Base-by-base conservation (phyloP, 2,329 filamentous ascomycete genomes). In the Phyllosticta capitalensis region DNA sequence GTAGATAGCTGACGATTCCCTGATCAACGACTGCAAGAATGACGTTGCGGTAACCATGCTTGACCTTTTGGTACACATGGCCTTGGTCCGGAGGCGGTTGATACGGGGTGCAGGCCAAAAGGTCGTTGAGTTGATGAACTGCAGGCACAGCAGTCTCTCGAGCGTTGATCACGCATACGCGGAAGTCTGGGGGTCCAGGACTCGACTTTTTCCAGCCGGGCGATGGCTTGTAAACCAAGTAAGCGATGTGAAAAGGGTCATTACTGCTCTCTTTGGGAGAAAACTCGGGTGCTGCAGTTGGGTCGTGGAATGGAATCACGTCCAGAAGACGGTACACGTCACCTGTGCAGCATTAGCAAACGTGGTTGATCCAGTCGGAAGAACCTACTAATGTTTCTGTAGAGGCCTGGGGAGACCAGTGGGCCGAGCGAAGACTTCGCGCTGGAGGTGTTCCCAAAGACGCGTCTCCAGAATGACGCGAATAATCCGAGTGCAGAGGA, bases 11-110 rank as follows among this genome's bases (percentile, higher is more conserved):
- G 52, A 92, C 87, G 21, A 97, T 81, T 0, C 94, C 94, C 63
- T 90, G 83, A 70, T 97, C 94, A 33, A 96, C 91, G 1, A 97
- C 83, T 0, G 92, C 94, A 22, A 99, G 71, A 33, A 96, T 78
- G 30, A 94, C 88, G 72, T 90, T 94, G 64, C 90, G 83, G 71
- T 87, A 85, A 1, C 91, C 94, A 67, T 95, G 85, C 73, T 91
- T 92, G 63, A 97, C 76, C 61, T 89, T 84, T 67, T 86, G 83
- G 69, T 95, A 94, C 64, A 92, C 73, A 63, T 81, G 73, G 7
- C 75, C 73, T 12, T 73, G 69, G 70, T 77, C 67, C 68, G 83
- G 70, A 0, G 83, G 87, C 0, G 85, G 83, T 61, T 87, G 81
- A 63, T 85, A 83, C 0, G 91, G 90, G 5, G 87, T 86, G 45